Percentiles rank a stretch among this genome's conserved stretches.
These are phyloP conservation scores for Tulasnella sp. DNA, from an alignment of 768 basidiomycete genomes.

Conservation along the genomic window DNA sequence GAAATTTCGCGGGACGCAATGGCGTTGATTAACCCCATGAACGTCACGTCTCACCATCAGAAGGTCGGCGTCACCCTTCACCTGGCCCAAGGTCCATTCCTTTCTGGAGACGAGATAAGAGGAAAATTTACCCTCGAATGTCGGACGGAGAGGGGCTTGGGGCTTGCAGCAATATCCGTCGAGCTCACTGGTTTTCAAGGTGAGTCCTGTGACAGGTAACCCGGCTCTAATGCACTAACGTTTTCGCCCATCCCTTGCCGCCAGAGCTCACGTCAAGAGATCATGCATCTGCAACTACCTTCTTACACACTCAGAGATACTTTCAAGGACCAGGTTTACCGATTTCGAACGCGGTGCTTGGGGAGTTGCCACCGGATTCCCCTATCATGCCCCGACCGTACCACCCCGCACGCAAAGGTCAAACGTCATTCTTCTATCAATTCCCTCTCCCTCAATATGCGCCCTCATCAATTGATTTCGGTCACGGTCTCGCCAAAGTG, in stretches of 20 bases:
- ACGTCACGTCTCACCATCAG: conserved; percentile 67
- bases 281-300: conserved; percentile 72
- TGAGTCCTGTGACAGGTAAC: conserved; percentile 27
- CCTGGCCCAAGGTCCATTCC: conserved; percentile 51
- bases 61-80: conserved; percentile 65
- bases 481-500: conserved; percentile 56
- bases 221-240: conserved; percentile 1
- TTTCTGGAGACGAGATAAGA: conserved; percentile 57
- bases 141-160: conserved; percentile 58
- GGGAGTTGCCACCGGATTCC: conserved; percentile 46
- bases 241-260: conserved; percentile 7
- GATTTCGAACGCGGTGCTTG: conserved; percentile 73
- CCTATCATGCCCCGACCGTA: conserved; percentile 56
- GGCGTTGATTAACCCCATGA: conserved; percentile 49
- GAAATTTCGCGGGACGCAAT: not conserved
- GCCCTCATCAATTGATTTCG: conserved; percentile 66
- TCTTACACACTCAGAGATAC: conserved; percentile 57
- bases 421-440: conserved; percentile 73
- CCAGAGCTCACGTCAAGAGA: conserved; percentile 68
- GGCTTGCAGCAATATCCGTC: conserved; percentile 66
- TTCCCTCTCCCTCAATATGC: conserved; percentile 59
- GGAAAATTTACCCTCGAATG: conserved; percentile 79
- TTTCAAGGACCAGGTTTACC: conserved; percentile 79
- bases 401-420: conserved; percentile 64
- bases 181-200: conserved; percentile 71